Evolutionary conservation across 2,329 filamentous ascomycete species (phyloP), one percentile per base, ranked within the genome.

Genomic region (Aureobasidium subglaciale): DNA sequence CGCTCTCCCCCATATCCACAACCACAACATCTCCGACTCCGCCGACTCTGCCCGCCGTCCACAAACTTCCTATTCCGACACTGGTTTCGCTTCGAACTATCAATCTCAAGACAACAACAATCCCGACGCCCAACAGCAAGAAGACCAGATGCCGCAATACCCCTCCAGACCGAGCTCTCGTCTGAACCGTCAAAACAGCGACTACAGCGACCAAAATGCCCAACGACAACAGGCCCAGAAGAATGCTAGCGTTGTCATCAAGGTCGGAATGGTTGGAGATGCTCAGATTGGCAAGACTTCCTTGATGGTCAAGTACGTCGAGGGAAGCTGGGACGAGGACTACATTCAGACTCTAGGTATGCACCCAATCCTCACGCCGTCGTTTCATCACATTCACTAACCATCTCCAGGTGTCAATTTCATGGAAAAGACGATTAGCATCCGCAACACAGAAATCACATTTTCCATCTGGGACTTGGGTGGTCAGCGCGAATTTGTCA

Each of bases 351-450:
- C 93, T 20, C 77, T 99, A 41, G 93, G 83, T 86, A 72, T 60
- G 77, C 15, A 35, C 20, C 3, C 22, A 24, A 32, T 6, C 5
- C 42, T n/a, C 29, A 25, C 18, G 18, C 25, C 7, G 3, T 13
- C 13, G 13, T 8, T 3, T n/a, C 27, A 16, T 11, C 25, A 27
- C 29, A 16, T 10, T 9, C 22, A 27, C 43, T 56, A 35, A 49
- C 38, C 27, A 15, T 11, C 22, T 11, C n/a, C 63, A 86, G 83
- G 93, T 63, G 93, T 99, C 73, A 99, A 99, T 73, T 99, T 99
- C 74, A 99, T 99, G 93, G 93, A 99, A 73, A 99, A 99, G 80
- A 99, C 93, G 32, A 99, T 99, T 69, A 95, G 90, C 60, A 99
- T 99, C 72, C 88, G 93, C 60, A 99, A 99, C 74, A 99, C 93